Base-by-base conservation (phyloP, 352 stramenopile genomes). In the Pythium aristosporum region DNA sequence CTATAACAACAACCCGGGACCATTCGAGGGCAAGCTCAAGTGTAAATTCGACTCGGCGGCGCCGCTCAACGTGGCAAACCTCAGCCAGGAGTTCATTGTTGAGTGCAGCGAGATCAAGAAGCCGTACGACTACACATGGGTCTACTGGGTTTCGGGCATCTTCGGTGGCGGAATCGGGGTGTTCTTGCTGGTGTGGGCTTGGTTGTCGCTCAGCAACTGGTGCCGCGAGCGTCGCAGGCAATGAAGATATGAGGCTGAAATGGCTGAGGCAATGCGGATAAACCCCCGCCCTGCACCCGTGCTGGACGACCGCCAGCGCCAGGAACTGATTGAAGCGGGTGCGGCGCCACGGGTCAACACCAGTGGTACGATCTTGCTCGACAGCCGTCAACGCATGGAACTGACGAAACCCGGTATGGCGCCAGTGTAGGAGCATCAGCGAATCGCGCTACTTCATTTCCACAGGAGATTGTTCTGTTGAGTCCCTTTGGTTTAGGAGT, bases 291-390 rank as follows among this genome's bases (percentile, higher is more conserved):
- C 25, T 28, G 25, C 25, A 4, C 25, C 25, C 25, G 25, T 28
- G 25, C 25, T 28, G 2, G 37, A 12, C 37, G 37, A 43, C 37
- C 16, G 37, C 37, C 37, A 18, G 5, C 41, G 41, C 41, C 41
- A 46, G 41, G 4, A 46, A 20, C 13, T 46, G 23, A 20, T 13
- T 13, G 8, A 20, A 44, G n/a, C 12, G 8, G 75, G 0, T 89
- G 80, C 79, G 78, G 44, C 15, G 74, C 74, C 63, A 69, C 25
- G 25, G 25, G 25, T 28, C 25, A 28, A 71, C 71, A 84, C 79
- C 46, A 65, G 73, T 12, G 80, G 78, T 5, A 87, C 73, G 13
- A 87, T 77, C 53, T 89, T 71, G 69, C 65, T 89, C 37, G 88
- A 91, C 60, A 78, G 8, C 15, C 3, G 5, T 0, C 28, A 36